Base-by-base conservation (phyloP, 441 rosid species). In the Gossypium davidsonii region DNA sequence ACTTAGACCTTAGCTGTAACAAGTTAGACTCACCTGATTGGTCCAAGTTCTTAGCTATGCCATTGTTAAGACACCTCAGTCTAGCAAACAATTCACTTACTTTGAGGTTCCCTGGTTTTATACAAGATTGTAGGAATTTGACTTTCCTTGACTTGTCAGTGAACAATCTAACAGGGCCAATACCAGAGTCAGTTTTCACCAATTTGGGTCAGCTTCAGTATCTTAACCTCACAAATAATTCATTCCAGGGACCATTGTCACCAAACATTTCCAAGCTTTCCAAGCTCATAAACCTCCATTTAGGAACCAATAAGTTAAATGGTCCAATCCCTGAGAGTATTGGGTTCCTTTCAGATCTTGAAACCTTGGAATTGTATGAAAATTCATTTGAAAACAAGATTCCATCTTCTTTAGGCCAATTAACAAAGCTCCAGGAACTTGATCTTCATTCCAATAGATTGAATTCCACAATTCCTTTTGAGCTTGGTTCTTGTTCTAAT, bases 371-470 rank as follows among this genome's bases (percentile, higher is more conserved):
- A 39, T 57, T 90, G 77, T 23, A 20, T 61, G 74, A 73, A 73
- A 90, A 86, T 80, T 80, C 83, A 6, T 77, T 90, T 23, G 48
- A 25, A 31, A 89, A 90, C 11, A 72, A 59, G 5, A 84, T 90
- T 75, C 91, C 95, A 6, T 71, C 88, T 73, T 81, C 91, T 59
- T 20, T 91, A 25, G 95, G 98, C 60, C 85, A 67, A n/a, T 84
- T 94, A 62, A 79, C 73, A 76, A 78, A 80, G 67, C 85, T 91
- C 70, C 73, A 74, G 65, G 21, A 0, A 5, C 85, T 94, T 20
- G 90, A 89, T 67, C 83, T 90, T 25, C 66, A 79, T 10, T 59
- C 6, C 3, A 90, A 87, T 71, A 0, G 6, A 49, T 84, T 90
- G 9, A 84, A 87, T 70, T 85, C 85, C 0, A 72, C 87, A 1